Percentiles rank a stretch among this genome's conserved stretches.
Conservation (phyloP, 371 early-diverging fungal species). For the Rhizopus arrhizus region DNA sequence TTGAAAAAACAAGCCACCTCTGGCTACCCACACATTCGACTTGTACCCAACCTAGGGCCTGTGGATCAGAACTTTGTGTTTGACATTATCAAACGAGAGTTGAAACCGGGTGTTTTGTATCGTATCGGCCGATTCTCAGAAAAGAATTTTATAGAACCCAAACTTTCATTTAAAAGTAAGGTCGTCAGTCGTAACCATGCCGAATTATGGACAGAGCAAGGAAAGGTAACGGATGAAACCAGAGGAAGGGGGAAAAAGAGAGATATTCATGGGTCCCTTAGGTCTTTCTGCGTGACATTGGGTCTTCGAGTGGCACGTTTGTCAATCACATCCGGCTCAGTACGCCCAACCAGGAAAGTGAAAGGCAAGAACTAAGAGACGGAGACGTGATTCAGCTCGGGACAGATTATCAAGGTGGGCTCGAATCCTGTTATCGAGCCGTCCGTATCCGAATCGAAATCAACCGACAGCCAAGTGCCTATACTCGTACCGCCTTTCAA, state of each 20-base stretch:
- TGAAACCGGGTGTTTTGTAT: constrained; percentile 65
- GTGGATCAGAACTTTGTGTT: constrained; percentile 74
- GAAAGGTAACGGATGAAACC: constrained; percentile 59
- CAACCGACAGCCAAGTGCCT: constrained; percentile 47
- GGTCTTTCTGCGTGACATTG: constrained; percentile 87
- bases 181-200: constrained; percentile 94
- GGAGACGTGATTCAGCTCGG: constrained; percentile 92
- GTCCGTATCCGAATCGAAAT: constrained; percentile 76
- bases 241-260: too few species aligned
- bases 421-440: constrained; percentile 62
- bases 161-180: constrained; percentile 89
- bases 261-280: constrained; percentile 17
- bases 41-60: constrained; percentile 77
- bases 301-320: constrained; percentile 93
- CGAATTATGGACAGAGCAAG: constrained; percentile 81
- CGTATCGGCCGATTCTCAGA: constrained; percentile 85
- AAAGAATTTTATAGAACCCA: constrained; percentile 59
- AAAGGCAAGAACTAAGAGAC: constrained; percentile 79
- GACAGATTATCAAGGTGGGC: constrained; percentile 93
- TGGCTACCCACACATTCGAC: constrained; percentile 61
- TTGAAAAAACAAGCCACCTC: constrained; percentile 13
- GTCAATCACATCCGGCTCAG: constrained; percentile 87
- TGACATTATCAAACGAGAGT: constrained; percentile 78
- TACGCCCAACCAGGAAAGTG: constrained; percentile 81
- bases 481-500: constrained; percentile 23